These are phyloP conservation scores for Fusarium lateritium DNA, from an alignment of 2,329 filamentous ascomycete species.

Conservation along the genomic window DNA sequence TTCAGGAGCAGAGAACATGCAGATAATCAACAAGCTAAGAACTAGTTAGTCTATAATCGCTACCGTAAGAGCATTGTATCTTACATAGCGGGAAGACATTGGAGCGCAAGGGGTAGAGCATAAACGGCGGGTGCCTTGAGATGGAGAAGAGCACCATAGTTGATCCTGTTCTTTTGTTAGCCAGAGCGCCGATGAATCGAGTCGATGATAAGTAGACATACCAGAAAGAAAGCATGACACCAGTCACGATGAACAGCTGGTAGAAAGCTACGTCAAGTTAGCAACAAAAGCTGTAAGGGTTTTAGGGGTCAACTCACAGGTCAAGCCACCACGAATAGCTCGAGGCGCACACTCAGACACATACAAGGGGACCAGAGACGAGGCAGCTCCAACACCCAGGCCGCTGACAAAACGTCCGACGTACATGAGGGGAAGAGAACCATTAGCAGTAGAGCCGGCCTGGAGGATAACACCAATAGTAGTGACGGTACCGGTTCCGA, in stretches of 20 bases:
- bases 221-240: conserved; percentile 61
- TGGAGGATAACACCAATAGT: conserved; percentile 76
- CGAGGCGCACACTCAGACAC: conserved; percentile 66
- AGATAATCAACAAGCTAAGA: conserved; percentile 64
- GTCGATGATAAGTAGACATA: conserved; percentile 42
- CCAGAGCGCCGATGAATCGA: neutral
- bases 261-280: conserved; percentile 57
- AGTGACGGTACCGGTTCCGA: conserved; percentile 70
- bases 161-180: conserved; percentile 65
- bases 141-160: conserved; percentile 66
- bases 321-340: conserved; percentile 66
- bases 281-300: neutral
- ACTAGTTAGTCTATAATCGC: conserved; percentile 9
- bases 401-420: conserved; percentile 71
- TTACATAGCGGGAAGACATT: conserved; percentile 73
- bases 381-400: conserved; percentile 66
- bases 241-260: conserved; percentile 64
- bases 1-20: conserved; percentile 73
- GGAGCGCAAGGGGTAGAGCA: conserved; percentile 74
- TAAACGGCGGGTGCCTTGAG: conserved; percentile 65
- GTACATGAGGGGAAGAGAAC: conserved; percentile 74
- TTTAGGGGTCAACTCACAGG: conserved; percentile 50
- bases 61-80: conserved; percentile 1
- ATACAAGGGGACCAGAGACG: conserved; percentile 61
- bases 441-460: conserved; percentile 66